phyloP scores from a whole-genome alignment of 2,329 filamentous ascomycete genomes.

The Exophiala phaeomuriformis region DNA sequence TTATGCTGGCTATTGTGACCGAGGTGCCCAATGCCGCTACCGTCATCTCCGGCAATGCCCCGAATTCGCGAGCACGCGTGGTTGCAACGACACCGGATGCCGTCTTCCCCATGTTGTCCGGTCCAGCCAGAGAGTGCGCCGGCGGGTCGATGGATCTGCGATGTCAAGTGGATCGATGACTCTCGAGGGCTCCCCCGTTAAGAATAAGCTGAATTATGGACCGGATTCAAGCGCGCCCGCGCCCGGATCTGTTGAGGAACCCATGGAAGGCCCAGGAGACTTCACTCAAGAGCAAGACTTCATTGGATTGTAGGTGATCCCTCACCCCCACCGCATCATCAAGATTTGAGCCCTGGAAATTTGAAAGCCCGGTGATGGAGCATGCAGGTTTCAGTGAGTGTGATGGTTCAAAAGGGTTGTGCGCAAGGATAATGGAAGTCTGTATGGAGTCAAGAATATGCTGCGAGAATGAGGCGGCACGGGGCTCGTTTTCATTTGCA shows the following conservation, averaged over 20 bases:
- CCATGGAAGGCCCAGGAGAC: slow-evolving; percentile 14
- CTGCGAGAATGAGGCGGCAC: too few species aligned
- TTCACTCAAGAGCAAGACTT: slow-evolving; percentile 15
- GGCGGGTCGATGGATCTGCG: slow-evolving; percentile 27
- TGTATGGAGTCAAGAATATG: too few species aligned
- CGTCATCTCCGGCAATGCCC: slow-evolving; percentile 91
- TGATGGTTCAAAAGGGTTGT: too few species aligned
- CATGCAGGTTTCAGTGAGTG: too few species aligned
- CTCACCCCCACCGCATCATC: neutral
- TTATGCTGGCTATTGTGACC: slow-evolving; percentile 78
- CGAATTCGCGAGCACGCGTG: slow-evolving; percentile 84
- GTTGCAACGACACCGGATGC: slow-evolving; percentile 74
- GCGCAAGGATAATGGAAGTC: too few species aligned
- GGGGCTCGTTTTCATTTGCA: too few species aligned
- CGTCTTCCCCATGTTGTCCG: slow-evolving; percentile 80
- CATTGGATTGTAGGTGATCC: slow-evolving; percentile 6
- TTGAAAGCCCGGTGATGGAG: neutral
- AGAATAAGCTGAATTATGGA: slow-evolving; percentile 31
- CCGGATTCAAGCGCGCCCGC: neutral
- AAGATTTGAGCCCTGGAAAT: neutral
- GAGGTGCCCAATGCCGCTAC: slow-evolving; percentile 67
- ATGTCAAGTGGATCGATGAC: slow-evolving; percentile 18
- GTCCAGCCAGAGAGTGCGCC: slow-evolving; percentile 64
- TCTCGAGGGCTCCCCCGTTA: slow-evolving; percentile 32
- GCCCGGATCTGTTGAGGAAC: slow-evolving; percentile 28